Base-by-base conservation (phyloP, 1,284 basidiomycete genomes). In the Pyrrhoderma noxium region DNA sequence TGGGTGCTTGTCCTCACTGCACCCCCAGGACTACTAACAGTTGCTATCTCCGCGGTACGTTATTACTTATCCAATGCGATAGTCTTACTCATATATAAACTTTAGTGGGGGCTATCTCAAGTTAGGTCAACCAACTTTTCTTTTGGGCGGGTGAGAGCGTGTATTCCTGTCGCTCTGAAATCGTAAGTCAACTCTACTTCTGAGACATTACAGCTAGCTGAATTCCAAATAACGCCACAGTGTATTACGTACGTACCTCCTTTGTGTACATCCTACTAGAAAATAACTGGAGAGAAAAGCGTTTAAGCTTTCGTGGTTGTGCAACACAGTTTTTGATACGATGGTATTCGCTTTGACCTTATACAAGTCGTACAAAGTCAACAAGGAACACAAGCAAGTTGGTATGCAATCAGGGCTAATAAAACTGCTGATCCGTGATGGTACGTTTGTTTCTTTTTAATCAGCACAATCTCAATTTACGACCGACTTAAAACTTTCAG, bases 1-100 rank as follows among this genome's bases (percentile, higher is more conserved):
- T 55, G 53, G 53, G 43, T 51, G n/a, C 53, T 55, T 18, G 21
- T 36, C 21, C n/a, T 51, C 14, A 55, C 53, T 13, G 35, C 51
- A 2, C 44, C 53, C 23, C 21, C 51, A 13, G 48, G 42, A 19
- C 22, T 44, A 4, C 8, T 37, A 9, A 51, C 44, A 11, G 25
- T 55, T 14, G 31, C n/a, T 14, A 35, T 42, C 13, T 25, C 53
- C n/a, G 49, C 49, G 21, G 53, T 55, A 25, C 14, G 53, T 47
- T 16, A 1, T 16, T 3, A 22, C 27, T 25, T 14, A 2, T 42
- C 13, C 16, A 37, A 27, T 13, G 25, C 3, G 4, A 0, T 45
- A 16, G 11, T 45, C 13, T 43, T 44, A 27, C 35, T 2, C 13
- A 36, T 39, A 8, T 31, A 16, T 42, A 19, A 9, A 27, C 19